phyloP scores from a whole-genome alignment of 2,329 filamentous ascomycete species.

The Sporothrix humicola region DNA sequence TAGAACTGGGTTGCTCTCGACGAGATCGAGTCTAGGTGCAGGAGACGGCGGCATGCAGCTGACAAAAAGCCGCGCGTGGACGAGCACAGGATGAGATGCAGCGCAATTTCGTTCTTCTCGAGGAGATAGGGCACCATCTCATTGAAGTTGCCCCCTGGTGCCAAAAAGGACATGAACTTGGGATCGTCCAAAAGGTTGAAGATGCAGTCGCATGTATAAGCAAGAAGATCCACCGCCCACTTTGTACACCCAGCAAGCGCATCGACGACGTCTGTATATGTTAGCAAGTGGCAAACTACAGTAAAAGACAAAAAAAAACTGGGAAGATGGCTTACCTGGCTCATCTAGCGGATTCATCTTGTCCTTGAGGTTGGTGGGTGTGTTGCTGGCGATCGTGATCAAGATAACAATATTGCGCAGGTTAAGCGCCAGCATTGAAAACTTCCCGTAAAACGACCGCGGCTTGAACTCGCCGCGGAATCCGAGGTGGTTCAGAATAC shows the following conservation, averaged over 20 bases:
- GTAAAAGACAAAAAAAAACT: background rate
- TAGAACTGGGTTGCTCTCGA: constrained; percentile 58
- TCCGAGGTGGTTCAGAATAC: constrained; percentile 78
- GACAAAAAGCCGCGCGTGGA: constrained; percentile 75
- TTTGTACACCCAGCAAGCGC: constrained; percentile 74
- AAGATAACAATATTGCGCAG: constrained; percentile 73
- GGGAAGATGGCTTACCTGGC: constrained; percentile 53
- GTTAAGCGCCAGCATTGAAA: constrained; percentile 76
- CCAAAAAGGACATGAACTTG: constrained; percentile 58
- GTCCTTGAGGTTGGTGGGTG: constrained; percentile 59
- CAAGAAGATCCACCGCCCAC: constrained; percentile 76
- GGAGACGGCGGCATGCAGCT: constrained; percentile 68
- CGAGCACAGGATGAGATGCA: constrained; percentile 73
- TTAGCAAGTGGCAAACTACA: constrained; percentile 20
- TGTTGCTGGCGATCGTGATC: constrained; percentile 66
- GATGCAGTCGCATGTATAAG: constrained; percentile 65
- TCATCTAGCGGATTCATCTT: constrained; percentile 68
- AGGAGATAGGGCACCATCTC: constrained; percentile 60
- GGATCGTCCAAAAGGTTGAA: constrained; percentile 61
- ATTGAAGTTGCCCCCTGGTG: constrained; percentile 47
- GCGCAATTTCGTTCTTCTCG: constrained; percentile 60
- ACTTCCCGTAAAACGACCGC: constrained; percentile 71
- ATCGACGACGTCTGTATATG: constrained; percentile 67
- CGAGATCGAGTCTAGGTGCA: constrained; percentile 60
- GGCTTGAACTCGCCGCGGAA: constrained; percentile 68